phyloP scores from a whole-genome alignment of 2,329 filamentous ascomycete species.

The Pezicula carpinea region DNA sequence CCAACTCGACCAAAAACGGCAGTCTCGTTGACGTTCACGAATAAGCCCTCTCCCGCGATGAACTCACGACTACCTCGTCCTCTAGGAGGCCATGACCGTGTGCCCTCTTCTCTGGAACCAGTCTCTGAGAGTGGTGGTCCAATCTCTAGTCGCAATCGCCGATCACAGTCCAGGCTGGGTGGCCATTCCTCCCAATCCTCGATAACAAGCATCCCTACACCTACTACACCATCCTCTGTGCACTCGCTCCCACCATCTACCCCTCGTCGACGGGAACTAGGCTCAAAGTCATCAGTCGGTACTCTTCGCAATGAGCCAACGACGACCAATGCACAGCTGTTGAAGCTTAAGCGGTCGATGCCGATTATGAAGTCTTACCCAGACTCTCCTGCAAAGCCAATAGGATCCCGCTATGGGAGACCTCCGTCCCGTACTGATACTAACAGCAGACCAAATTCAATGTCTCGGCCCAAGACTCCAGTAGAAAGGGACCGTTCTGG shows the following conservation, averaged over 20 bases:
- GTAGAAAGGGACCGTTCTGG: conserved; percentile 49
- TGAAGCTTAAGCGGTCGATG: conserved; percentile 62
- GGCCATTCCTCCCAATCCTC: conserved; percentile 68
- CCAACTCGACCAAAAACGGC: conserved; percentile 69
- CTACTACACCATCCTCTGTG: conserved; percentile 52
- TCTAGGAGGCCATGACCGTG: conserved; percentile 60
- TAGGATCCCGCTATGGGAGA: conserved; percentile 45
- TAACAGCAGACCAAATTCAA: conserved; percentile 42
- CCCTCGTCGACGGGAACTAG: conserved; percentile 56
- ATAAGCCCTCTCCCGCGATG: conserved; percentile 52
- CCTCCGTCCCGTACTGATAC: conserved; percentile 54
- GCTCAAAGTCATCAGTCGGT: conserved; percentile 48
- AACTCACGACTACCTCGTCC: conserved; percentile 76
- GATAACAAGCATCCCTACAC: conserved; percentile 56
- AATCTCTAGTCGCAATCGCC: conserved; percentile 52
- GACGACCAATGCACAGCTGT: conserved; percentile 61
- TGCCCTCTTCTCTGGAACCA: conserved; percentile 77
- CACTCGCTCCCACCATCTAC: conserved; percentile 52
- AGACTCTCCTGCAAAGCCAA: conserved; percentile 47
- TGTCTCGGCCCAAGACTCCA: conserved; percentile 65
- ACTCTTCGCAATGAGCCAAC: conserved; percentile 54
- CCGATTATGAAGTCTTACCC: conserved; percentile 49
- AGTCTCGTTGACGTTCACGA: conserved; percentile 87
- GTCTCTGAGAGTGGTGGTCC: conserved; percentile 86
- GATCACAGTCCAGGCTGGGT: conserved; percentile 63